These are phyloP conservation scores for Mortierella sp. DNA, from an alignment of 371 early-diverging fungal species.

Conservation along the genomic window DNA sequence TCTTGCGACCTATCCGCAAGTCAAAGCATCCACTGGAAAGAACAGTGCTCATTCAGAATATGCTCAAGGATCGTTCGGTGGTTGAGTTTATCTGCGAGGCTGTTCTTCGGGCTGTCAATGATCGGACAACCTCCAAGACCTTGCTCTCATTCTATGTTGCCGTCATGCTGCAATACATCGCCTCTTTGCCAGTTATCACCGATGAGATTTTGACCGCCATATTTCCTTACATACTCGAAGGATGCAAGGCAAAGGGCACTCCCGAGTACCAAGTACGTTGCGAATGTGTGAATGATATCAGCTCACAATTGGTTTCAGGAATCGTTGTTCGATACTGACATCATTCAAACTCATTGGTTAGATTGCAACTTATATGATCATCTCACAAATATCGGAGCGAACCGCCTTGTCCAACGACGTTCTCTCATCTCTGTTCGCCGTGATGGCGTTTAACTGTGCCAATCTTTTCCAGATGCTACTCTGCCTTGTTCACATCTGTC, in stretches of 20 bases:
- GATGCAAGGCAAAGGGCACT: constrained; percentile 56
- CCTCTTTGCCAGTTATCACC: constrained; percentile 58
- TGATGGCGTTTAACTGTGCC: constrained; percentile 57
- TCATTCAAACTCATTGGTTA: background rate
- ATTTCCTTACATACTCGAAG: constrained; percentile 69
- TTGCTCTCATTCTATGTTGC: constrained; percentile 76
- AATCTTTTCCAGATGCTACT: constrained; percentile 61
- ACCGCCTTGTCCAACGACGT: constrained; percentile 61
- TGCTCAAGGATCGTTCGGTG: constrained; percentile 67
- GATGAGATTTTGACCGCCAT: constrained; percentile 62
- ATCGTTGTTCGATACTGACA: background rate
- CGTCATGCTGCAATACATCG: constrained; percentile 69
- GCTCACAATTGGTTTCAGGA: background rate
- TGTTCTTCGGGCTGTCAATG: constrained; percentile 54
- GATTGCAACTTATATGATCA: constrained; percentile 74
- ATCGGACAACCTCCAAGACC: constrained; percentile 61
- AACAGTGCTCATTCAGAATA: constrained; percentile 66
- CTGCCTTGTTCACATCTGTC: constrained; percentile 72
- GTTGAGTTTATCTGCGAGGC: constrained; percentile 76
- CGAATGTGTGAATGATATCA: background rate
- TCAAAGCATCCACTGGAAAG: constrained; percentile 71
- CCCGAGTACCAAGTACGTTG: constrained; percentile 61
- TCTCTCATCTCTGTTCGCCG: constrained; percentile 57
- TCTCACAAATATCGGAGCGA: constrained; percentile 71
- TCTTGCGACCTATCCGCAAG: constrained; percentile 70